Evolutionary conservation across 2,329 filamentous ascomycete genomes (phyloP).

Genomic region (Aspergillus neotritici): DNA sequence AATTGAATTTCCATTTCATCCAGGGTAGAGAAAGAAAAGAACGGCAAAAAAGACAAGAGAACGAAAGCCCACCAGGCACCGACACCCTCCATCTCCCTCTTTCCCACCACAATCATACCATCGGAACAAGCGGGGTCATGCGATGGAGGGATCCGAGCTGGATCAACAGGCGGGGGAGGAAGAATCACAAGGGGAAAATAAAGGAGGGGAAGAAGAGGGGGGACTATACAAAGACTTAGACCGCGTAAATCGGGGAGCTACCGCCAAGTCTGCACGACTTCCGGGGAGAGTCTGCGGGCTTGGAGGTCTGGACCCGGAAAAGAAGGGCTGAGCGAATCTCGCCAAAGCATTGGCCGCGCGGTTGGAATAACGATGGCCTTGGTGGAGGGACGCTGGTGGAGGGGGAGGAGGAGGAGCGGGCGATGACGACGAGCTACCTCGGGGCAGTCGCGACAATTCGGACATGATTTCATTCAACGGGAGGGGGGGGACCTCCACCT

Average conservation of each 20-base stretch:
- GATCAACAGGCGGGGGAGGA: too few species aligned
- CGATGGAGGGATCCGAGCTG: too few species aligned
- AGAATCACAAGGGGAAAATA: neutral
- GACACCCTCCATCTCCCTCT: too few species aligned
- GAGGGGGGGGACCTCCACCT: conserved; percentile 14
- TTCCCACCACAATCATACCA: too few species aligned
- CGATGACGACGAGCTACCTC: conserved; percentile 22
- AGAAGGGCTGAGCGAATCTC: conserved; percentile 51
- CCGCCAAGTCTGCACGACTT: conserved; percentile 26
- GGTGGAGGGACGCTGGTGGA: conserved; percentile 32
- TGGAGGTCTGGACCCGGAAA: conserved; percentile 49
- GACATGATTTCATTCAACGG: conserved; percentile 22
- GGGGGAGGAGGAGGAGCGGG: conserved; percentile 32
- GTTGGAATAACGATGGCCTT: conserved; percentile 37
- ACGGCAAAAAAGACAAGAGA: neutral
- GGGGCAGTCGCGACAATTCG: conserved; percentile 22
- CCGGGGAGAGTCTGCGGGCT: conserved; percentile 42
- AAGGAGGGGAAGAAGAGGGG: conserved; percentile 7
- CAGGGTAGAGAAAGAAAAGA: conserved; percentile 1
- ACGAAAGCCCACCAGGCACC: too few species aligned
- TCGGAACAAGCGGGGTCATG: too few species aligned
- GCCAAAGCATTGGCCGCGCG: conserved; percentile 45
- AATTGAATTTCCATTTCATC: neutral
- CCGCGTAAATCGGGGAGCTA: conserved; percentile 29
- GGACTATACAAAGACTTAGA: conserved; percentile 37